phyloP scores from a whole-genome alignment of 192 early-diverging fungal species.

The Gigaspora rosea region DNA sequence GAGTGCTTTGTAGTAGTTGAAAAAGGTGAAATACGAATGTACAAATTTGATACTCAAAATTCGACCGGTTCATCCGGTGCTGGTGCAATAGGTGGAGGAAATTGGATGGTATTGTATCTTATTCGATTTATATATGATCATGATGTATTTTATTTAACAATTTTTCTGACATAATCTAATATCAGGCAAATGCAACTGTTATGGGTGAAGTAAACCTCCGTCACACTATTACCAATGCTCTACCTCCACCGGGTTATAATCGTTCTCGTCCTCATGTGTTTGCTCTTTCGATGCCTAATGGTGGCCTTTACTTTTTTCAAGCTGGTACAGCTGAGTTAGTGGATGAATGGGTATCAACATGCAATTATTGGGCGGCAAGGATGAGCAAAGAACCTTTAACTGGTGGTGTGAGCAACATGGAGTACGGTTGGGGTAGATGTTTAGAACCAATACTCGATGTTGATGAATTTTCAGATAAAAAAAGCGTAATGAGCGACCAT shows the following conservation, averaged over 20 bases:
- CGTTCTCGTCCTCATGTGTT: slow-evolving; percentile 78
- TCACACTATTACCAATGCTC: slow-evolving; percentile 81
- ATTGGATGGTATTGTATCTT: slow-evolving; percentile 33
- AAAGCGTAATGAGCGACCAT: slow-evolving; percentile 29
- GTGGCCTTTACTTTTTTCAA: slow-evolving; percentile 92
- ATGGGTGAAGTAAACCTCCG: slow-evolving; percentile 60
- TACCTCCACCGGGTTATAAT: slow-evolving; percentile 86
- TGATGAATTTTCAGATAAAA: slow-evolving; percentile 24
- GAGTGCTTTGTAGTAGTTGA: slow-evolving; percentile 76
- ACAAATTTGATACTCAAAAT: slow-evolving; percentile 59
- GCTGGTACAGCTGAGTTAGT: slow-evolving; percentile 66
- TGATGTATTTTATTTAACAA: not conserved
- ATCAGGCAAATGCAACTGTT: slow-evolving; percentile 40
- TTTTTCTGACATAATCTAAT: not conserved
- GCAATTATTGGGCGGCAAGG: slow-evolving; percentile 95
- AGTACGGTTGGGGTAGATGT: slow-evolving; percentile 87
- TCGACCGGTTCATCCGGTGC: not conserved
- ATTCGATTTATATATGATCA: not conserved
- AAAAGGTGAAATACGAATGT: slow-evolving; percentile 81
- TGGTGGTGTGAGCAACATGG: slow-evolving; percentile 87
- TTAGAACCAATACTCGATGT: slow-evolving; percentile 41
- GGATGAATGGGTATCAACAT: slow-evolving; percentile 81
- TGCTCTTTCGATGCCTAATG: slow-evolving; percentile 78
- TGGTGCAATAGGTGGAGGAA: slow-evolving; percentile 24
- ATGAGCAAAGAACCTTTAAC: slow-evolving; percentile 86